Base-by-base conservation (phyloP, 305 asterid genomes). In the Solanum hybrid region DNA sequence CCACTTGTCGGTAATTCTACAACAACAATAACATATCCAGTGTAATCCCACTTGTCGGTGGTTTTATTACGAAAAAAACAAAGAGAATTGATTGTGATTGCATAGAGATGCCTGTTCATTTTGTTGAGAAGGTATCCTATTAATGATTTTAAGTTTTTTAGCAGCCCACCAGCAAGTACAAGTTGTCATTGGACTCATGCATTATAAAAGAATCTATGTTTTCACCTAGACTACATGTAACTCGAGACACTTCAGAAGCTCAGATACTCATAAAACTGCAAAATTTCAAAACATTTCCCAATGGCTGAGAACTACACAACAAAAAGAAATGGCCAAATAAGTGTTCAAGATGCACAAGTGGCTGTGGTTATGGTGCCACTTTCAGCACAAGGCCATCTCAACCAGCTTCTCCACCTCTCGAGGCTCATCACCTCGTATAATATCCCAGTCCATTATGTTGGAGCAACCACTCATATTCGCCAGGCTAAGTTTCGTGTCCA, bases 351-450 rank as follows among this genome's bases (percentile, higher is more conserved):
- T 61, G 73, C 61, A 17, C 72, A 89, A 39, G 94, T 91, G 13
- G 93, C 80, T 5, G 95, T 94, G 17, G 91, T 94, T 5, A 94
- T 95, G 94, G 94, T 95, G 89, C 98, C 98, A 5, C 89, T 94
- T 51, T 92, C 96, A 86, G 93, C 95, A 3, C 98, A 94, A 75
- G 96, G 96, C 38, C 96, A 95, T 90, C 96, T 95, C 87, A 95
- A 95, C 91, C 97, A 95, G 92, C 97, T 95, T 92, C 98, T 95
- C 93, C 96, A 94, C 34, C 95, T 95, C 91, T 90, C 93, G 90
- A 94, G 93, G 91, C 92, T 93, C 45, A 80, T 95, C 89, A 79
- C 97, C 89, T 90, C 93, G 91, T 80, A 92, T 91, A 22, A 87
- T 75, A 79, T 95, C 17, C 95, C 92, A 33, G 94, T 94, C 6